Base-by-base conservation (phyloP, 2,329 filamentous ascomycete genomes). In the Aschersonia sp. region DNA sequence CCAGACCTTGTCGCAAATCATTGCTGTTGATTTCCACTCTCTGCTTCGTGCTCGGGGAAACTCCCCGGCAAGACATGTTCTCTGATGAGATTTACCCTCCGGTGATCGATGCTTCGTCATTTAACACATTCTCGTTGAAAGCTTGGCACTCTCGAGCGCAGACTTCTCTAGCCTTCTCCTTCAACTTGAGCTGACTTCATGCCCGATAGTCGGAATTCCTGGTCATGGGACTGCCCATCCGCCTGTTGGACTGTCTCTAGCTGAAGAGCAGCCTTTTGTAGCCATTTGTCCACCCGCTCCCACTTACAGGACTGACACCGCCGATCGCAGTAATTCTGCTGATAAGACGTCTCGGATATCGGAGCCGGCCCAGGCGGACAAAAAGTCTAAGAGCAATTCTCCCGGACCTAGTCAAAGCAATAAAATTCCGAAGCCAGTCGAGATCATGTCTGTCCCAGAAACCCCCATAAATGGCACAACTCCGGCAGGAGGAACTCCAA, bases 381-480 rank as follows among this genome's bases (percentile, higher is more conserved):
- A n/a, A 4, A 52, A 58, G 43, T 37, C 44, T 12, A 50, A 51
- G 14, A 41, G 46, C 30, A 37, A 22, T 22, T 22, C 45, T 10
- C 45, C 47, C 51, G 49, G 52, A 45, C 44, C 48, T 39, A 49
- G 54, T 41, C 52, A 57, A 30, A 48, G 47, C 1, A 42, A 51
- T 6, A 52, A 48, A 12, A 49, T 47, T 29, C 59, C 63, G 7
- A 63, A 62, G 51, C 60, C 63, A 5, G 64, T 64, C 39, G 62
- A 66, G 54, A 53, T 66, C 43, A 56, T 54, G 29, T 62, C 62
- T 12, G 59, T 61, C 6, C 61, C 62, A 14, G 53, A 66, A 52
- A 68, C 63, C 7, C 65, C 66, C 29, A 46, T 64, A 45, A 59
- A 64, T 41, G 53, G 54, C 14, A 49, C 50, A 43, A 65, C 64